Conservation (phyloP, 2,329 filamentous ascomycete genomes). For the Diaporthe eres region DNA sequence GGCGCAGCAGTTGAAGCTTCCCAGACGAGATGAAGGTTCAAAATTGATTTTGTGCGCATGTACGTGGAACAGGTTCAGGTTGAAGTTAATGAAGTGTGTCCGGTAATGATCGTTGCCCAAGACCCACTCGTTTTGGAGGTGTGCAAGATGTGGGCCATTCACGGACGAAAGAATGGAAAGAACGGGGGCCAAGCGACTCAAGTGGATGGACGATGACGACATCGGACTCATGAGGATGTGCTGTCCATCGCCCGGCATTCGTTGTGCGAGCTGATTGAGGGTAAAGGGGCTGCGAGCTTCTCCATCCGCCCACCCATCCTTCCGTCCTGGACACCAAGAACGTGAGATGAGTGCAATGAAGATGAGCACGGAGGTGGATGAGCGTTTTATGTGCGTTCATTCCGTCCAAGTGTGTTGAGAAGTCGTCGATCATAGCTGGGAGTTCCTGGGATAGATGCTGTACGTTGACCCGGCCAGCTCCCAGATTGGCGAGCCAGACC, state of each 20-base stretch:
- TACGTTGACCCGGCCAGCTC: not conserved
- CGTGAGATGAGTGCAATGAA: not conserved
- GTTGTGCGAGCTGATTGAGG: not conserved
- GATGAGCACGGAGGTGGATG: not conserved
- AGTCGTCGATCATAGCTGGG: too few species aligned
- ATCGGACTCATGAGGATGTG: conserved; percentile 29
- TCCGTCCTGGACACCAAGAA: not conserved
- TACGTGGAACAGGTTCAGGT: conserved; percentile 4
- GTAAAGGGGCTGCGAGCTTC: conserved; percentile 4
- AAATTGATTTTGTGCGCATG: not conserved
- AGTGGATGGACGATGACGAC: conserved; percentile 24
- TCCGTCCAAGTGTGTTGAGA: not conserved
- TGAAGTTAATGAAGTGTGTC: conserved; percentile 20
- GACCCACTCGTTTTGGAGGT: conserved; percentile 21
- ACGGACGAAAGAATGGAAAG: not conserved
- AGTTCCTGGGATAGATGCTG: not conserved
- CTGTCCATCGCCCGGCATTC: conserved; percentile 17
- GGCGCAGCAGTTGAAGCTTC: not conserved
- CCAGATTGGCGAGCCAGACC: not conserved
- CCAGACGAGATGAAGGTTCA: conserved; percentile 19
- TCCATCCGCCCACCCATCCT: not conserved
- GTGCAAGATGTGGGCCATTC: conserved; percentile 5
- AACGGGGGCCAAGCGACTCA: conserved; percentile 9
- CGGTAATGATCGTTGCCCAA: conserved; percentile 10
- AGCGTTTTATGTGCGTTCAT: not conserved